phyloP scores from a whole-genome alignment of 257 asterid genomes.

The Petunia secreta region DNA sequence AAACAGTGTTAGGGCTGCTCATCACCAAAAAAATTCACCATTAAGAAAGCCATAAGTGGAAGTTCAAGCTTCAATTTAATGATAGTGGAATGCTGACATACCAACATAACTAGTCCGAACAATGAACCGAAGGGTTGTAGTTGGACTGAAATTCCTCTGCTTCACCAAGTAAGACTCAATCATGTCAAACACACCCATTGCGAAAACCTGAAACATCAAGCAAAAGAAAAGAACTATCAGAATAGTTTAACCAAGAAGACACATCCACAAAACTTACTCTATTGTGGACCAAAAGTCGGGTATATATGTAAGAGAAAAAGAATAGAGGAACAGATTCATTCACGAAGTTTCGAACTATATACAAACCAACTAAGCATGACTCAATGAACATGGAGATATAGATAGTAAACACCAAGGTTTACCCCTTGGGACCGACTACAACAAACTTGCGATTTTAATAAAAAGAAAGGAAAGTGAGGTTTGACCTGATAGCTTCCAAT shows the following conservation, averaged over 20 bases:
- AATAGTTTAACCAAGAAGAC: background rate
- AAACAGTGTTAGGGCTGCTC: slow-evolving; percentile 45
- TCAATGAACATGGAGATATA: too few species aligned
- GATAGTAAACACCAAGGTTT: too few species aligned
- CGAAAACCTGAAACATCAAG: slow-evolving; percentile 43
- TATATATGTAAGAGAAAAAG: too few species aligned
- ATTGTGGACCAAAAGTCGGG: too few species aligned
- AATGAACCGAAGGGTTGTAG: slow-evolving; percentile 31
- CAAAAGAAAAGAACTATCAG: background rate
- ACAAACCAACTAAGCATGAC: too few species aligned
- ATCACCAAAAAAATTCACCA: background rate
- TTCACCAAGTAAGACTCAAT: slow-evolving; percentile 49
- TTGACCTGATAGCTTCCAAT: slow-evolving; percentile 66
- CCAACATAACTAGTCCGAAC: slow-evolving; percentile 51
- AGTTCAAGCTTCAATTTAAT: background rate
- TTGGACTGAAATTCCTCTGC: slow-evolving; percentile 34
- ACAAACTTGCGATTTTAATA: too few species aligned
- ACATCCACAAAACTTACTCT: too few species aligned
- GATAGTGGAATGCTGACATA: slow-evolving; percentile 18
- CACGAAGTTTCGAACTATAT: too few species aligned
- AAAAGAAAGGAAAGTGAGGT: background rate
- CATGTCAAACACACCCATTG: slow-evolving; percentile 61
- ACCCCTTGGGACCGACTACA: too few species aligned
- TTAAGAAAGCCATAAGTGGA: background rate
- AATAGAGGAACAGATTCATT: too few species aligned